phyloP scores from a whole-genome alignment of 257 asterid genomes.

The Jacaranda mimosifolia region DNA sequence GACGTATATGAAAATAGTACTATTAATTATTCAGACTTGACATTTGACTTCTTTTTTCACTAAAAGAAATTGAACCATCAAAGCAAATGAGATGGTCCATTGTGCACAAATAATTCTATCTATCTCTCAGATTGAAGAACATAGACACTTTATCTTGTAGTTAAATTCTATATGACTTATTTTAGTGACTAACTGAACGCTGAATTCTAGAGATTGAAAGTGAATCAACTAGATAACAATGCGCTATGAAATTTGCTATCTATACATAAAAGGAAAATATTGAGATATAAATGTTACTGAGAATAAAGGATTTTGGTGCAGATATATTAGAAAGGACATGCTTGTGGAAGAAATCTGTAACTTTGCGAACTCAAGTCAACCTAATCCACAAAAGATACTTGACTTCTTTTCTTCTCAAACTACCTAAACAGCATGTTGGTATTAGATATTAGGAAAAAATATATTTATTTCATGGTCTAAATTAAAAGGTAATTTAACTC shows the following conservation, averaged over 20 bases:
- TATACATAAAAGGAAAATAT: no score
- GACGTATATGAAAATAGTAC: neutral
- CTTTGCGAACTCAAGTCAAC: constrained; percentile 39
- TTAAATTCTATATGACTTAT: constrained; percentile 3
- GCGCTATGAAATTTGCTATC: no score
- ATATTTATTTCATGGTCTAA: no score
- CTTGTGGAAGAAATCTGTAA: constrained; percentile 81
- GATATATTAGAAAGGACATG: constrained; percentile 83
- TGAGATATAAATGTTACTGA: no score
- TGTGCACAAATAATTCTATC: neutral
- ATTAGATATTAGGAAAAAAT: no score
- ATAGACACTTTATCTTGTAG: neutral
- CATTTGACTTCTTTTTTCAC: neutral
- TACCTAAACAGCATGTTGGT: no score
- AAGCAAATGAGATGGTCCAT: constrained; percentile 22
- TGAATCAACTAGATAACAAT: neutral
- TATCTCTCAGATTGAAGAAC: constrained; percentile 4
- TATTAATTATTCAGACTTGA: constrained; percentile 13
- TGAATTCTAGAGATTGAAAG: constrained; percentile 24
- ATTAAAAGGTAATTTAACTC: no score
- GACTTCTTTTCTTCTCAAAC: no score
- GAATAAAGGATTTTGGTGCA: constrained; percentile 40
- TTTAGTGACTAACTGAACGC: constrained; percentile 26
- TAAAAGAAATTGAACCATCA: neutral
- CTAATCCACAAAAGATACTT: no score